Percentiles rank a stretch among this genome's conserved stretches.
These are phyloP conservation scores for Clarireedia hainanense DNA, from an alignment of 2,329 filamentous ascomycete species.

Conservation along the genomic window DNA sequence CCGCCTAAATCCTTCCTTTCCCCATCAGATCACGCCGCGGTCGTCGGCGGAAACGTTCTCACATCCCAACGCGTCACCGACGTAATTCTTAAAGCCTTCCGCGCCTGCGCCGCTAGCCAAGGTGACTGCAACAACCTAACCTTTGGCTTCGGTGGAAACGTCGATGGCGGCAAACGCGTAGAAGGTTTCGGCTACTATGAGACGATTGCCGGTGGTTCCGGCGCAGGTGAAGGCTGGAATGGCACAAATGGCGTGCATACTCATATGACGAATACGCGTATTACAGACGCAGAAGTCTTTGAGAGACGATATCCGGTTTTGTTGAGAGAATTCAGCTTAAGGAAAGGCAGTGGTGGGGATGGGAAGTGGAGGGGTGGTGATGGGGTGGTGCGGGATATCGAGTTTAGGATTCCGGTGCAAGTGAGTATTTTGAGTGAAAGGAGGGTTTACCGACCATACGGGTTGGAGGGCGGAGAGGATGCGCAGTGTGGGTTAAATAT, in stretches of 20 bases:
- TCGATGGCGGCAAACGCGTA: conserved; percentile 47
- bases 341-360: conserved; percentile 51
- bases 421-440: conserved; percentile 73
- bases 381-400: conserved; percentile 70
- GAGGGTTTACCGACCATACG: conserved; percentile 70
- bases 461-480: conserved; percentile 74
- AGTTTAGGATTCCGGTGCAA: conserved; percentile 71
- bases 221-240: conserved; percentile 65
- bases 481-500: conserved; percentile 74
- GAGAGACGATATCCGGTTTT: conserved; percentile 69
- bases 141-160: conserved; percentile 70
- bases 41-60: conserved; percentile 76
- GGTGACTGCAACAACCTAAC: conserved; percentile 82
- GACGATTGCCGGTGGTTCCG: conserved; percentile 71
- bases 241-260: conserved; percentile 68
- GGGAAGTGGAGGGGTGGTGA: conserved; percentile 64
- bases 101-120: conserved; percentile 69
- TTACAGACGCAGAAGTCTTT: conserved; percentile 72
- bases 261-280: conserved; percentile 80
- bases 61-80: conserved; percentile 77
- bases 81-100: conserved; percentile 73
- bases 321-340: conserved; percentile 58
- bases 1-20: conserved; percentile 66
- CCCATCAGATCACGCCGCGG: conserved; percentile 68
- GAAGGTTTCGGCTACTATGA: conserved; percentile 83